A percentile compares a stretch with the other conserved stretches of the same genome.
Conservation (phyloP, 1,139 yeast species). For the Nakaseomyces nivariensis region DNA sequence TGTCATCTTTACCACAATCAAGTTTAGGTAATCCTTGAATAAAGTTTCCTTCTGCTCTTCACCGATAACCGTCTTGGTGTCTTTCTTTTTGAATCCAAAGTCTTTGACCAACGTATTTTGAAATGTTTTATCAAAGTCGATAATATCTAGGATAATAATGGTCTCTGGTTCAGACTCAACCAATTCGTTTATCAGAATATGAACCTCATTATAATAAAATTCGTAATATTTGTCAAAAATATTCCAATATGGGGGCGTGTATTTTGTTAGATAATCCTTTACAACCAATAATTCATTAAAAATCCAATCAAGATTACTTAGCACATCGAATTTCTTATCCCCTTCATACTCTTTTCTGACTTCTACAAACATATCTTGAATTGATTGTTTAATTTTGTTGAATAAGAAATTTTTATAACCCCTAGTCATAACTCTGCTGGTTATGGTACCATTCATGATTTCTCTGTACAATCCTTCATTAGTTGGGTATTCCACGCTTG, state of each 20-base stretch:
- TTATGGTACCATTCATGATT: slow-evolving; percentile 31
- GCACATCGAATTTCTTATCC: slow-evolving; percentile 41
- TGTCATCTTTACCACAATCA: slow-evolving; percentile 60
- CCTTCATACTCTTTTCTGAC: slow-evolving; percentile 52
- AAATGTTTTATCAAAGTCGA: slow-evolving; percentile 70
- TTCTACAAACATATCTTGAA: slow-evolving; percentile 56
- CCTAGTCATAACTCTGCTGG: slow-evolving; percentile 41
- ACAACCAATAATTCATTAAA: slow-evolving; percentile 69
- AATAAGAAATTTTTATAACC: slow-evolving; percentile 59
- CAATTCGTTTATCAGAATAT: slow-evolving; percentile 50
- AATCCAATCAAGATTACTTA: slow-evolving; percentile 73
- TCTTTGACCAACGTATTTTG: slow-evolving; percentile 39
- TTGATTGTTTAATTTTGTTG: slow-evolving; percentile 48
- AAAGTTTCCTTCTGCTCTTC: slow-evolving; percentile 53
- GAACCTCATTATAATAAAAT: slow-evolving; percentile 60
- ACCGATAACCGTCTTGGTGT: slow-evolving; percentile 49
- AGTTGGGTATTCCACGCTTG: slow-evolving; percentile 21
- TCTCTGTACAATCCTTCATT: slow-evolving; percentile 28
- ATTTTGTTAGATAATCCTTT: slow-evolving; percentile 44
- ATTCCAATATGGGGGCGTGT: slow-evolving; percentile 66
- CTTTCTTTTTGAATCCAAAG: slow-evolving; percentile 36
- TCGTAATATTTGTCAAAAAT: slow-evolving; percentile 52
- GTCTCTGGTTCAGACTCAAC: slow-evolving; percentile 70
- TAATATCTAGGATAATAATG: slow-evolving; percentile 47
- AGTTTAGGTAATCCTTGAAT: slow-evolving; percentile 61